Evolutionary conservation across 306 rosid species (phyloP), one percentile per base, ranked within the genome.

Genomic region (Quercus rubra): DNA sequence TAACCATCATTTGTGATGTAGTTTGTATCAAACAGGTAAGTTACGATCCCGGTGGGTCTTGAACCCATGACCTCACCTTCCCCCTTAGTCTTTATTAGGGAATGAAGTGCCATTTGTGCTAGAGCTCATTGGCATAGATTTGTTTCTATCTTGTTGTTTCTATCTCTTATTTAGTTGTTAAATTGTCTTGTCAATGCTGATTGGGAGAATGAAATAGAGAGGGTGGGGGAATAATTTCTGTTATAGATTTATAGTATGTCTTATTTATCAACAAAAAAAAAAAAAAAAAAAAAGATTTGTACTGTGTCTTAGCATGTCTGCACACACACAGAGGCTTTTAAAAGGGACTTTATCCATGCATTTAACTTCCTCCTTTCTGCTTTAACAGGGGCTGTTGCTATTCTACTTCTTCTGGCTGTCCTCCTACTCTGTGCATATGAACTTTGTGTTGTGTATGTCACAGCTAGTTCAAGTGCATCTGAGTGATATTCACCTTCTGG

Each of bases 401-500:
- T 91, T 82, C 90, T 95, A 77, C 98, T 95, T 77, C 97, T 95
- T 83, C 93, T 95, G 78, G 98, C 99, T 31, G 99, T 95, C 23
- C 87, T 97, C 58, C 90, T 95, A 55, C 98, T 93, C 51, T 95
- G 99, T 87, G 92, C 97, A 27, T 95, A 95, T 31, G 98, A 95
- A 84, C 94, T 95, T 84, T 93, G 98, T 88, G 99, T 98, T 46
- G 99, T 95, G 73, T 95, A 93, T 86, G 99, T 95, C 86, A 93
- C 97, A 62, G 91, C 99, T 70, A 98, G 99, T 66, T 89, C 98
- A 74, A 92, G 87, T 66, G 99, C 94, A 73, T 93, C 99, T 82
- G 98, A 95, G 85, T 96, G 89, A 67, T 95, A 95, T 87, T 95
- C 98, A 23, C 97, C 99, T 68, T 95, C 99, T 69, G 99, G 99